Percentiles rank a stretch among this genome's conserved stretches.
Conservation (phyloP, 352 stramenopile species). For the Phytopythium aichiense region DNA sequence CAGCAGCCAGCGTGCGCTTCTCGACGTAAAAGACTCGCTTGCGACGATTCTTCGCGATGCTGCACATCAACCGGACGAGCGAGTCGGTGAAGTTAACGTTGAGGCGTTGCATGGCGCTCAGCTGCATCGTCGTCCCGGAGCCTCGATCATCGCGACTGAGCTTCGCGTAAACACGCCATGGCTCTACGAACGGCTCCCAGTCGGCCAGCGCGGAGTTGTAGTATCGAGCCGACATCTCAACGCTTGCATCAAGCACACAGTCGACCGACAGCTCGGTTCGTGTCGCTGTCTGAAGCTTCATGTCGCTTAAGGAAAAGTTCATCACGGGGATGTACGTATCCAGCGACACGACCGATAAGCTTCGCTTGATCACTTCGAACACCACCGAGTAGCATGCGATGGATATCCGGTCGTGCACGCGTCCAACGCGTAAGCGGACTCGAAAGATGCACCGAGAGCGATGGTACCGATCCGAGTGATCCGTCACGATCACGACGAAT, state of each 20-base stretch:
- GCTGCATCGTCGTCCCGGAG: slow-evolving; percentile 57
- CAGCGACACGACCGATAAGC: slow-evolving; percentile 80
- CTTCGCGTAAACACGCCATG: slow-evolving; percentile 74
- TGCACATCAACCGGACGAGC: slow-evolving; percentile 73
- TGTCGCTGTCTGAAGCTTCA: slow-evolving; percentile 72
- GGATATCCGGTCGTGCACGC: slow-evolving; percentile 68
- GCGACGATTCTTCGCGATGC: slow-evolving; percentile 68
- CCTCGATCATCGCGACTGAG: slow-evolving; percentile 48
- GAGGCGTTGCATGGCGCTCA: slow-evolving; percentile 81
- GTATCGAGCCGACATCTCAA: slow-evolving; percentile 81
- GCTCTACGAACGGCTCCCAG: slow-evolving; percentile 86
- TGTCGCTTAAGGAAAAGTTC: slow-evolving; percentile 83
- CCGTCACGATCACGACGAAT: slow-evolving; percentile 53
- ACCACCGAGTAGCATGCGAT: slow-evolving; percentile 74
- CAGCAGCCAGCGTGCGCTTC: slow-evolving; percentile 67
- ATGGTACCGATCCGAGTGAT: slow-evolving; percentile 33
- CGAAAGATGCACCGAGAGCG: slow-evolving; percentile 54
- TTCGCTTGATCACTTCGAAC: slow-evolving; percentile 89
- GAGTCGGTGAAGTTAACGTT: slow-evolving; percentile 88
- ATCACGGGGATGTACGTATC: slow-evolving; percentile 90
- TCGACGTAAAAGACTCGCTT: slow-evolving; percentile 75
- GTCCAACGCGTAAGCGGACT: slow-evolving; percentile 58
- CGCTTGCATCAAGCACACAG: slow-evolving; percentile 62
- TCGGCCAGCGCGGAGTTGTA: slow-evolving; percentile 87
- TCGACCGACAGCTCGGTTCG: slow-evolving; percentile 67